Percentiles rank a stretch among this genome's conserved stretches.
These are phyloP conservation scores for Ceratobasidium sp. DNA, from an alignment of 1,284 basidiomycete genomes.

Conservation along the genomic window DNA sequence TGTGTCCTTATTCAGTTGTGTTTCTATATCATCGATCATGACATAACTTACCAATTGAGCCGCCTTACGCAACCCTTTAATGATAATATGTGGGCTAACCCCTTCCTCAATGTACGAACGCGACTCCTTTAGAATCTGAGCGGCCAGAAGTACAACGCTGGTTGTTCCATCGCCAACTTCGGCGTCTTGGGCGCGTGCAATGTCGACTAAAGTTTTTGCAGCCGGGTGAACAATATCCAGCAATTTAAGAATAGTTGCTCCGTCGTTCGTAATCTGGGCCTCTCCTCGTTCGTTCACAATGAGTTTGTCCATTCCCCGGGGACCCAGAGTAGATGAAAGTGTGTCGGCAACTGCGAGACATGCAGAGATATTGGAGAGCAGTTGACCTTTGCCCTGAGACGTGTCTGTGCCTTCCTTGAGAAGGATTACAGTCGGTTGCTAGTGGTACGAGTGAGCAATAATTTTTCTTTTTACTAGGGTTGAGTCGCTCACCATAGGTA, in stretches of 20 bases:
- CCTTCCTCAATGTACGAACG: constrained; percentile 95
- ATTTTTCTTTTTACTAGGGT: not conserved
- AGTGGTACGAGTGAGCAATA: constrained; percentile 27
- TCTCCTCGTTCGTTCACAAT: constrained; percentile 93
- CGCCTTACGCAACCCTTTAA: constrained; percentile 94
- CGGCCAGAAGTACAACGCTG: constrained; percentile 92
- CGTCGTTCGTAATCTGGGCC: constrained; percentile 98
- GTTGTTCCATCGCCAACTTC: constrained; percentile 99
- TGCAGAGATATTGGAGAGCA: constrained; percentile 96
- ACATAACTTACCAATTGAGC: constrained; percentile 79
- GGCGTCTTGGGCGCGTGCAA: constrained; percentile 97
- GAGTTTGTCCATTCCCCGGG: constrained; percentile 98
- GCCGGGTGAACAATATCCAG: constrained; percentile 98
- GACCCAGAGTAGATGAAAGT: constrained; percentile 94
- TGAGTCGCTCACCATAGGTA: constrained; percentile 31
- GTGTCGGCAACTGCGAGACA: constrained; percentile 92
- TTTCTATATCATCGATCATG: not conserved
- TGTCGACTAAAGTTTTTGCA: constrained; percentile 95
- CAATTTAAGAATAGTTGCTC: constrained; percentile 96
- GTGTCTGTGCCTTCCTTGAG: constrained; percentile 96
- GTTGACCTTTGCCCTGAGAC: constrained; percentile 93
- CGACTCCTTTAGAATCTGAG: constrained; percentile 95
- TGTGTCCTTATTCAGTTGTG: constrained; percentile 56
- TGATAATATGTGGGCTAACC: constrained; percentile 96
- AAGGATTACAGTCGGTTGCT: constrained; percentile 97